Base-by-base conservation (phyloP, 208 protist species). In the Acanthamoeba royreba region DNA sequence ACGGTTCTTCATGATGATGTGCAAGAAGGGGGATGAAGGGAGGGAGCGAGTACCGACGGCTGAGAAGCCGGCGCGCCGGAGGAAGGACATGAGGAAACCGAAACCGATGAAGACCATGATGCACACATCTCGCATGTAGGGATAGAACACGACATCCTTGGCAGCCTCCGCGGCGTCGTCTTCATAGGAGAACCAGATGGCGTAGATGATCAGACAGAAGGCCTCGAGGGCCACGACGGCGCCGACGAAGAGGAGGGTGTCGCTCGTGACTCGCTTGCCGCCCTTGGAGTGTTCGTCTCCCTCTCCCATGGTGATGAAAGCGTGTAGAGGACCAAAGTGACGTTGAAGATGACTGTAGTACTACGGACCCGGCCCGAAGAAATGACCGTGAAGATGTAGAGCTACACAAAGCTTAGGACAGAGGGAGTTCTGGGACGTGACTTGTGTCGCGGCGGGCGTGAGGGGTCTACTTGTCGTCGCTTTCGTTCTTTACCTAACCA, bases 81-180 rank as follows among this genome's bases (percentile, higher is more conserved):
- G 85, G 85, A 91, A 91, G 42, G 52, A 31, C 85, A 91, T 91
- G 85, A 91, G 85, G 55, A 69, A 91, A 22, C 49, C 85, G 52
- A 91, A 91, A n/a, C 85, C 85, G 52, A 91, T 47, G 55, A 91
- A 91, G 19, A 91, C 66, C 85, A 91, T 91, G 47, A 91, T 72
- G 35, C 15, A 46, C 0, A 91, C 9, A 7, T 91, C 85, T 42
- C 55, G 43, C 4, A 91, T n/a, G 40, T 69, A 72, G 31, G 49
- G 49, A 7, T 66, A 91, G 33, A 55, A 47, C 19, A 25, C 22
- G 7, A 61, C 85, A 25, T 86, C 77, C 46, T 55, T 28, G 77
- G 17, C 77, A 9, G 33, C 49, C 11, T 61, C 55, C 11, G 11
- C 31, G 8, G 28, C 28, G n/a, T 91, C 85, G 13, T 88, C 42